Conservation (phyloP, 768 basidiomycete genomes). For the Kwoniella europaea region DNA sequence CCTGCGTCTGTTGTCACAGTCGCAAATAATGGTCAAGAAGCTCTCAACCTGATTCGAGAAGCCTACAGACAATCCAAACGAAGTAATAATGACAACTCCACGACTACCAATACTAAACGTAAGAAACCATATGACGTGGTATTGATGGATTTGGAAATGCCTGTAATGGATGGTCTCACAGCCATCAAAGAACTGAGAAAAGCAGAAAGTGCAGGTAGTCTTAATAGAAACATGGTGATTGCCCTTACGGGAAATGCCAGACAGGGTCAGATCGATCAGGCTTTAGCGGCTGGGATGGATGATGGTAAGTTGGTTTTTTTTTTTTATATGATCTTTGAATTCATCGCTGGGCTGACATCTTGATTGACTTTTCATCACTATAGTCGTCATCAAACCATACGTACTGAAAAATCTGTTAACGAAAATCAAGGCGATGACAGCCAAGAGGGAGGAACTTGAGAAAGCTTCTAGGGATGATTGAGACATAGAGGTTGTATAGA, state of each 20-base stretch:
- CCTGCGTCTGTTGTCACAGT: slow-evolving; percentile 11
- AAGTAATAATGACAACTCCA: slow-evolving; percentile 10
- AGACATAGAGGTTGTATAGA: neutral
- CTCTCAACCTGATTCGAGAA: slow-evolving; percentile 47
- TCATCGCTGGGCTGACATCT: too few species aligned
- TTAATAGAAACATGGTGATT: slow-evolving; percentile 47
- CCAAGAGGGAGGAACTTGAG: slow-evolving; percentile 20
- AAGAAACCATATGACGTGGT: slow-evolving; percentile 45
- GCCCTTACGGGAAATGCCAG: slow-evolving; percentile 49
- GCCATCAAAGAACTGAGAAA: slow-evolving; percentile 46
- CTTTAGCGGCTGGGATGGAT: slow-evolving; percentile 42
- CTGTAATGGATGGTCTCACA: slow-evolving; percentile 57
- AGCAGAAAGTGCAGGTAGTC: slow-evolving; percentile 40
- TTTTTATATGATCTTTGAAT: neutral
- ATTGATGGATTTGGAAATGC: slow-evolving; percentile 56
- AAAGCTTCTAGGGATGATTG: neutral
- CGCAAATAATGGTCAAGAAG: slow-evolving; percentile 53
- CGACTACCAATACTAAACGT: neutral
- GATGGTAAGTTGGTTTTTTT: slow-evolving; percentile 17
- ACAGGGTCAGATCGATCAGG: slow-evolving; percentile 48
- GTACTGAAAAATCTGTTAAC: slow-evolving; percentile 28
- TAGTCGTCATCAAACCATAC: slow-evolving; percentile 40
- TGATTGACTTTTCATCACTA: neutral
- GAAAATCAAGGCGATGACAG: slow-evolving; percentile 27
- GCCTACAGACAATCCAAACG: slow-evolving; percentile 34